Percentiles rank a stretch among this genome's conserved stretches.
Evolutionary conservation across 257 asterid genomes (phyloP).

Genomic region (Lycium barbarum): DNA sequence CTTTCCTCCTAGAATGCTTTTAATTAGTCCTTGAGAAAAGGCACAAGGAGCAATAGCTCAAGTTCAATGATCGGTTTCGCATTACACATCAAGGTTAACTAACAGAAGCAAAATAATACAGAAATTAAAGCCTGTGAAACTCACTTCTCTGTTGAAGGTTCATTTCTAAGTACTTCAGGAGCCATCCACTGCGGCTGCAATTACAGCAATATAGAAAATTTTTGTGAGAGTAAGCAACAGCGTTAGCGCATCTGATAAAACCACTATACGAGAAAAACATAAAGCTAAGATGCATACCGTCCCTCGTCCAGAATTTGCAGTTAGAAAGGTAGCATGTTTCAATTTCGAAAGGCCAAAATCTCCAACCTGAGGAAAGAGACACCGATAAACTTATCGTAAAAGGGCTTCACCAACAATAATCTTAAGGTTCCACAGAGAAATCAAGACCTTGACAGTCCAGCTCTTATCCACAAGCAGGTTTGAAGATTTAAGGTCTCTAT

Average conservation of each 20-base stretch:
- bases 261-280: not conserved
- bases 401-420: not conserved
- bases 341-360: conserved; percentile 80
- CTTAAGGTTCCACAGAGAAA: not conserved
- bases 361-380: conserved; percentile 59
- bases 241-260: not conserved
- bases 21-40: not conserved
- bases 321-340: conserved; percentile 62
- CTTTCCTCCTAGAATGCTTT: too few species aligned
- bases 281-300: conserved; percentile 55
- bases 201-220: conserved; percentile 17
- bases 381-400: not conserved
- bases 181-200: conserved; percentile 94
- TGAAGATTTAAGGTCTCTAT: conserved; percentile 82
- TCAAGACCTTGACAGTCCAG: conserved; percentile 76
- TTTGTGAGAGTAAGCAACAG: not conserved
- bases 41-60: not conserved
- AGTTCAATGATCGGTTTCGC: not conserved
- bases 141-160: conserved; percentile 83
- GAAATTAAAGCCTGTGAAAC: conserved; percentile 24
- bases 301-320: conserved; percentile 73
- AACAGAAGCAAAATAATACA: not conserved
- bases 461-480: conserved; percentile 80
- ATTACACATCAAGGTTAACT: conserved; percentile 12
- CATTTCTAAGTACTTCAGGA: conserved; percentile 84